phyloP scores from a whole-genome alignment of 768 basidiomycete species.

The Hydnum rufescens region DNA sequence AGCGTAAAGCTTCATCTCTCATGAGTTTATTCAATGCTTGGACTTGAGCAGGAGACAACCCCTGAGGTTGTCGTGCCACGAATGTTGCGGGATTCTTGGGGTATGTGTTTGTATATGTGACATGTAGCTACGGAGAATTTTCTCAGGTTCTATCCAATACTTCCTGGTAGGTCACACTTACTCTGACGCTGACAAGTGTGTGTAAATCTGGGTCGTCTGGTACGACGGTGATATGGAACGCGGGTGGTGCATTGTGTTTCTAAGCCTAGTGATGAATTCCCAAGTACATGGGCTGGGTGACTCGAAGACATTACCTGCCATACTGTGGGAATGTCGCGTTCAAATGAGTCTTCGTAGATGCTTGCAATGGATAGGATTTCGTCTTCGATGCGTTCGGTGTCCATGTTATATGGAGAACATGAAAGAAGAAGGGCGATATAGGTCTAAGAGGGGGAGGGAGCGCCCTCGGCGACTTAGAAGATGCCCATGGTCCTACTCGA shows the following conservation, averaged over 20 bases:
- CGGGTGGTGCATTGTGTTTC: constrained; percentile 25
- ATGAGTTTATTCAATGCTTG: constrained; percentile 37
- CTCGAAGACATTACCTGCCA: neutral
- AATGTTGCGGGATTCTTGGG: constrained; percentile 39
- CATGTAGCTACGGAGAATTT: constrained; percentile 27
- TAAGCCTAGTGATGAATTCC: neutral
- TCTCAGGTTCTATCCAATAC: too few relatives aligned
- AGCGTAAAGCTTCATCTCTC: constrained; percentile 42
- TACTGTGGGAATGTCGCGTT: neutral
- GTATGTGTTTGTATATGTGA: constrained; percentile 69
- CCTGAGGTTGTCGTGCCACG: constrained; percentile 43
- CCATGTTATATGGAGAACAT: neutral
- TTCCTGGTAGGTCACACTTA: too few relatives aligned
- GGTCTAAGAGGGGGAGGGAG: neutral
- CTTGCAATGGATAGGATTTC: neutral
- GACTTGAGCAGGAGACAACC: constrained; percentile 37
- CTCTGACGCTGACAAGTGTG: constrained; percentile 37
- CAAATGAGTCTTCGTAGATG: neutral
- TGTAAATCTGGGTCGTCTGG: constrained; percentile 41
- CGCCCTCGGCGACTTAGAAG: neutral
- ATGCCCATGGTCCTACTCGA: neutral
- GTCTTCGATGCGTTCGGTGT: neutral
- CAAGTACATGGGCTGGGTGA: neutral
- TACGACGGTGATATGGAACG: constrained; percentile 53
- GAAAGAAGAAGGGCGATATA: too few relatives aligned